phyloP scores from a whole-genome alignment of 2,329 filamentous ascomycete species.

The Verticillium dahliae region DNA sequence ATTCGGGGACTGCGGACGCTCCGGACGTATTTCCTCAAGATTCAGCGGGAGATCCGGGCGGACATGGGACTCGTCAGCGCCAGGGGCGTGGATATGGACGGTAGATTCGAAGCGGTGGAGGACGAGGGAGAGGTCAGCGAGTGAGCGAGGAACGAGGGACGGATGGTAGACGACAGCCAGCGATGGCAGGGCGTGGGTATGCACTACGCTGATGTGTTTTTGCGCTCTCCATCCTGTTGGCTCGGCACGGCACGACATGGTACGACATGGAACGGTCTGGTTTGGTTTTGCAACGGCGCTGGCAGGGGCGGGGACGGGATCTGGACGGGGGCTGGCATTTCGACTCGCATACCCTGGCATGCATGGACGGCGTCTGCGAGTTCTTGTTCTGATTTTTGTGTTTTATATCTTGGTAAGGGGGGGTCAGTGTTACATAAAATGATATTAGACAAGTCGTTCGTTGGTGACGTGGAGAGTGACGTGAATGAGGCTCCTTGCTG shows the following conservation, averaged over 20 bases:
- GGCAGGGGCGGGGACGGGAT: neutral
- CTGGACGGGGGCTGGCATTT: neutral
- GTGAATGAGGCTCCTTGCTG: too few relatives aligned
- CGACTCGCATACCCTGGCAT: neutral
- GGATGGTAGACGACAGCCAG: neutral
- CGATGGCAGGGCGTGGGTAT: neutral
- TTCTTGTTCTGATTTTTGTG: neutral
- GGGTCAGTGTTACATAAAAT: neutral
- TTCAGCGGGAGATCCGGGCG: slow-evolving; percentile 67
- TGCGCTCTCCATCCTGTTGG: neutral
- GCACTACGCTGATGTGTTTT: slow-evolving; percentile 5
- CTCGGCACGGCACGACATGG: neutral
- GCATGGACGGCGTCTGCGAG: neutral
- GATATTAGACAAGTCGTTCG: neutral
- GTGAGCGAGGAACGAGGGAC: neutral
- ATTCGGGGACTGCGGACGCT: slow-evolving; percentile 76
- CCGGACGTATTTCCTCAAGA: slow-evolving; percentile 77
- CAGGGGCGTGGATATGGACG: neutral
- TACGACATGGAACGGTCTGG: neutral
- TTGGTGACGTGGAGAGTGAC: neutral
- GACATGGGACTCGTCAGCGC: slow-evolving; percentile 38
- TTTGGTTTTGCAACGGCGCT: neutral
- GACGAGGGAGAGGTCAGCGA: slow-evolving; percentile 10
- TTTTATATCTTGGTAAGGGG: neutral
- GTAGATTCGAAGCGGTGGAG: neutral